Conservation (phyloP, 164 flowering plant species). For the Buxus sempervirens region DNA sequence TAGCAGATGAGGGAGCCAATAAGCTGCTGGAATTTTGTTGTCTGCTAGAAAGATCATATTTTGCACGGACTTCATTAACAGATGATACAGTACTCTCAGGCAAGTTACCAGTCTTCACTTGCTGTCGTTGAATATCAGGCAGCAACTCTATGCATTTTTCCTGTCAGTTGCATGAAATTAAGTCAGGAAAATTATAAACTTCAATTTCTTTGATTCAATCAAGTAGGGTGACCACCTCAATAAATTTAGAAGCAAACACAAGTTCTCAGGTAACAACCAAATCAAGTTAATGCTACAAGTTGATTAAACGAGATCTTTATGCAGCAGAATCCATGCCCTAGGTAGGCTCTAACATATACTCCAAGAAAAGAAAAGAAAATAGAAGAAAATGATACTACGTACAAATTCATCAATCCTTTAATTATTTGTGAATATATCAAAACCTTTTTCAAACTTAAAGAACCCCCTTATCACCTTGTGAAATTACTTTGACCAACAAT, state of each 20-base stretch:
- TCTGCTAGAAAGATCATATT: slow-evolving; percentile 21
- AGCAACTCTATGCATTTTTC: slow-evolving; percentile 67
- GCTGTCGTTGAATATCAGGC: slow-evolving; percentile 66
- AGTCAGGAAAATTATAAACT: slow-evolving; percentile 4
- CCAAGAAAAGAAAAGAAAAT: too few relatives aligned
- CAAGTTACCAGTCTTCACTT: slow-evolving; percentile 51
- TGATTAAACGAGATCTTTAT: too few relatives aligned
- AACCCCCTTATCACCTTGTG: too few relatives aligned
- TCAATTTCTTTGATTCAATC: background rate
- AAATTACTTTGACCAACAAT: too few relatives aligned
- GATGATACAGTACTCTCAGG: slow-evolving; percentile 23
- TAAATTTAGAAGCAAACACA: too few relatives aligned
- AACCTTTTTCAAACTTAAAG: too few relatives aligned
- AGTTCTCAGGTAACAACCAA: background rate
- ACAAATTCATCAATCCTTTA: too few relatives aligned
- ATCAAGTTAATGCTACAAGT: too few relatives aligned
- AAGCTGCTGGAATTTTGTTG: slow-evolving; percentile 29
- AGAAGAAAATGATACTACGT: too few relatives aligned
- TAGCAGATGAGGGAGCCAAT: slow-evolving; percentile 25
- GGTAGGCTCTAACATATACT: too few relatives aligned
- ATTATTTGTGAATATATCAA: too few relatives aligned
- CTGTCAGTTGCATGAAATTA: slow-evolving; percentile 34
- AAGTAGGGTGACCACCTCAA: background rate
- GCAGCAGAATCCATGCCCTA: too few relatives aligned
- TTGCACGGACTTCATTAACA: slow-evolving; percentile 28